Base-by-base conservation (phyloP, 2,329 filamentous ascomycete species). In the Periconia sp. region DNA sequence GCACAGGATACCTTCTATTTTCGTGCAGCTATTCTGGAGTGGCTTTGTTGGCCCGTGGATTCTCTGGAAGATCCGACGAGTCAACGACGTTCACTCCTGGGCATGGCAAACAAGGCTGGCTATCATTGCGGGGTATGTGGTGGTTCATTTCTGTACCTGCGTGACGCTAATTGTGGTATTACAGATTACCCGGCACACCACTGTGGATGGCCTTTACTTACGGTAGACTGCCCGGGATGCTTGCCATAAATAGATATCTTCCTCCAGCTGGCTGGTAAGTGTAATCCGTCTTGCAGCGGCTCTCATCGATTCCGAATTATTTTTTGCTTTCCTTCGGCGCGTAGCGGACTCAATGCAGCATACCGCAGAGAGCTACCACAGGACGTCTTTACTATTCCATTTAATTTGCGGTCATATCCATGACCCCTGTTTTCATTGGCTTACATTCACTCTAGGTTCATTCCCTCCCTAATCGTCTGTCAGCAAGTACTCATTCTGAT, bases 81-180 rank as follows among this genome's bases (percentile, higher is more conserved):
- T 70, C 31, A 56, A 67, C 24, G 66, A 70, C 25, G 63, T 69
- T 6, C 66, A 70, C 29, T 68, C 57, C 9, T 70, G 66, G 66
- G 66, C 64, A n/a, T 69, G 64, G 66, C 66, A 70, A 36, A 69
- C 66, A 9, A 61, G 65, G 38, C 57, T 70, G 7, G 66, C 66
- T 3, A 65, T 70, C 21, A 50, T 70, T 40, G 66, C 66, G 25
- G 66, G 66, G 66, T 68, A 57, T 16, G 57, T 52, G 10, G 21
- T 26, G 16, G 10, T 17, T 30, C 7, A 25, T 18, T 9, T 19
- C 7, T n/a, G 12, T 8, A 28, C 21, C 36, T 43, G 21, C 28
- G 44, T n/a, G 19, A 12, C n/a, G 24, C 57, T 69, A 29, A 69
- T 48, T 5, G n/a, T 29, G 6, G 19, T 12, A 3, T 3, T 40